Evolutionary conservation across 176 grass and related monocot species (phyloP).

Genomic region (Rhipidocladum racemiflorum): DNA sequence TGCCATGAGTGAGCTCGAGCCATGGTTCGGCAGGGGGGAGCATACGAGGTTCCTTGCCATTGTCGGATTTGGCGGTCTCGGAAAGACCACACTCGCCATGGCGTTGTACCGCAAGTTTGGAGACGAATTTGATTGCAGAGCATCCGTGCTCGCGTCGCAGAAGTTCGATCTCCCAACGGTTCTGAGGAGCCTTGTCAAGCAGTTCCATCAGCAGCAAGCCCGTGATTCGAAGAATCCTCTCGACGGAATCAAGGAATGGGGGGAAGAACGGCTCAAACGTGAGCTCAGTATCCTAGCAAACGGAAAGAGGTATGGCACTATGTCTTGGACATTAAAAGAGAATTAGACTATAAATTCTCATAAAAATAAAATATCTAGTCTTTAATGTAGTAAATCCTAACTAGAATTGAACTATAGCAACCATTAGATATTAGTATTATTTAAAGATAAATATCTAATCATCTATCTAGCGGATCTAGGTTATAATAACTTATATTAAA

Average conservation of each 20-base stretch:
- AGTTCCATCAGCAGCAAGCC: slow-evolving; percentile 4
- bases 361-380: too few species aligned
- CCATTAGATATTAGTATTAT: too few species aligned
- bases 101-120: not conserved
- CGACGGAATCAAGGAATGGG: not conserved
- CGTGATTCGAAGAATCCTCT: not conserved
- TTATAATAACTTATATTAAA: too few species aligned
- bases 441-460: too few species aligned
- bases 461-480: too few species aligned
- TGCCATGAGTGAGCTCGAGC: not conserved
- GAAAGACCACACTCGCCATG: slow-evolving; percentile 25
- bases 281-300: not conserved
- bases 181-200: slow-evolving; percentile 2
- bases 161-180: not conserved
- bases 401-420: too few species aligned
- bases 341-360: too few species aligned
- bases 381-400: too few species aligned
- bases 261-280: not conserved
- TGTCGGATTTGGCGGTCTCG: slow-evolving; percentile 26
- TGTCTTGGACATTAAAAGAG: too few species aligned
- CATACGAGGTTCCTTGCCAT: not conserved
- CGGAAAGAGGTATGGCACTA: not conserved
- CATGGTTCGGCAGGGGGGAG: not conserved
- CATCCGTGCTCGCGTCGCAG: slow-evolving; percentile 12
- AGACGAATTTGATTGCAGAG: not conserved